Conservation (phyloP, 2,329 filamentous ascomycete genomes). For the Trichoderma sp. region DNA sequence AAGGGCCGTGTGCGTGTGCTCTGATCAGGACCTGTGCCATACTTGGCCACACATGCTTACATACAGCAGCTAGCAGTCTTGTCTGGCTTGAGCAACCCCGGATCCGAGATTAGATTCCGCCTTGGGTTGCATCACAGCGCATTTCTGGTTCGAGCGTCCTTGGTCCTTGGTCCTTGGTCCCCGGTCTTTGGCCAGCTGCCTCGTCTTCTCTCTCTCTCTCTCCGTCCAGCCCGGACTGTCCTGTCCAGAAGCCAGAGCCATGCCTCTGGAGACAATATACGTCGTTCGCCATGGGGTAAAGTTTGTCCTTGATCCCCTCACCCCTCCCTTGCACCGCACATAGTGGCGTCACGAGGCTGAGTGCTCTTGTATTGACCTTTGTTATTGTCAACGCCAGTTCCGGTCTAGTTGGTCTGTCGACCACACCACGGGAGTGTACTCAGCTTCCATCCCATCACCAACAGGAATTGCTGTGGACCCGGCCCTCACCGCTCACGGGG, state of each 20-base stretch:
- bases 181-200: not conserved
- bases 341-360: slow-evolving; percentile 25
- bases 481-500: slow-evolving; percentile 81
- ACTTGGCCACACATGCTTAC: not conserved
- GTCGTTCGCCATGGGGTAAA: slow-evolving; percentile 74
- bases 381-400: slow-evolving; percentile 59
- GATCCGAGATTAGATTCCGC: slow-evolving; percentile 15
- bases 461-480: slow-evolving; percentile 89
- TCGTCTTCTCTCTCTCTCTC: not conserved
- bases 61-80: not conserved
- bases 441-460: slow-evolving; percentile 70
- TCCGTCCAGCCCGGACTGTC: not conserved
- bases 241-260: slow-evolving; percentile 36
- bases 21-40: not conserved
- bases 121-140: slow-evolving; percentile 21
- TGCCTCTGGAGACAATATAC: slow-evolving; percentile 72
- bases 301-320: slow-evolving; percentile 21
- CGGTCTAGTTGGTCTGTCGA: slow-evolving; percentile 89
- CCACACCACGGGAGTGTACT: slow-evolving; percentile 76
- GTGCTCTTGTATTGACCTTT: slow-evolving; percentile 27
- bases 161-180: not conserved
- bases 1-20: not conserved
- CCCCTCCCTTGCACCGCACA: slow-evolving; percentile 24
- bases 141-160: slow-evolving; percentile 1
- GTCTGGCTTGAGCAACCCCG: slow-evolving; percentile 19